These are phyloP conservation scores for Elsinoe ampelina DNA, from an alignment of 2,329 filamentous ascomycete genomes.

Conservation along the genomic window DNA sequence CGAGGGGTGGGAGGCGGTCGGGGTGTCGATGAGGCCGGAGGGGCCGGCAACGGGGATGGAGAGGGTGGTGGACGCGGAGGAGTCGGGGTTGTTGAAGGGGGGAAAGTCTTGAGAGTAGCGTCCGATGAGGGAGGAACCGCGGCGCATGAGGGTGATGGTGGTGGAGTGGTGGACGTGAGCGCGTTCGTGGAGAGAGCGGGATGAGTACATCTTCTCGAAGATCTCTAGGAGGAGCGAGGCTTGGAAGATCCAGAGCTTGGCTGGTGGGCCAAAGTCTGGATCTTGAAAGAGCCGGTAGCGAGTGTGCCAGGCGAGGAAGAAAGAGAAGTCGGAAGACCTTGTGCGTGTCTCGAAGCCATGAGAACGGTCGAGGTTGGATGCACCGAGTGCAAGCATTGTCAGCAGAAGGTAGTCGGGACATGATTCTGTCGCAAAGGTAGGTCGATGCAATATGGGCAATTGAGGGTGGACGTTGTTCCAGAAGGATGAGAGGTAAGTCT, in stretches of 20 bases:
- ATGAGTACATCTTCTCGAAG: slow-evolving; percentile 98
- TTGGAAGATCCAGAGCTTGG: slow-evolving; percentile 94
- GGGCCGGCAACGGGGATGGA: slow-evolving; percentile 39
- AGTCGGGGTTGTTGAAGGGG: slow-evolving; percentile 55
- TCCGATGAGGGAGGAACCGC: slow-evolving; percentile 83
- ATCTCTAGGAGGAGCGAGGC: slow-evolving; percentile 78
- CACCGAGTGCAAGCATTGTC: slow-evolving; percentile 85
- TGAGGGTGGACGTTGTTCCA: slow-evolving; percentile 94
- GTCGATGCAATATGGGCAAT: slow-evolving; percentile 86
- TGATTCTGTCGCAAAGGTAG: slow-evolving; percentile 81
- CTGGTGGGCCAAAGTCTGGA: slow-evolving; percentile 77
- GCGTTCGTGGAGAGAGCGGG: slow-evolving; percentile 79
- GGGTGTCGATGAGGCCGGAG: slow-evolving; percentile 26
- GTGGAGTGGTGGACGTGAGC: slow-evolving; percentile 96
- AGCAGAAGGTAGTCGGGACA: slow-evolving; percentile 78
- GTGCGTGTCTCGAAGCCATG: slow-evolving; percentile 66
- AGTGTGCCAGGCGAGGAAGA: slow-evolving; percentile 87
- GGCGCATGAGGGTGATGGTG: slow-evolving; percentile 87
- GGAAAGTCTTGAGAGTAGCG: slow-evolving; percentile 77
- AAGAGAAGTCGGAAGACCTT: slow-evolving; percentile 71
- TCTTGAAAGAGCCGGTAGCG: slow-evolving; percentile 95
- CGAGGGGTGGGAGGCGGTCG: slow-evolving; percentile 39
- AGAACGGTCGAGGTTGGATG: slow-evolving; percentile 75
- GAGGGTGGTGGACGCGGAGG: slow-evolving; percentile 34
- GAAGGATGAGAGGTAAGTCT: slow-evolving; percentile 84